These are phyloP conservation scores for Peniophora sp. DNA, from an alignment of 1,284 basidiomycete genomes.

Conservation along the genomic window DNA sequence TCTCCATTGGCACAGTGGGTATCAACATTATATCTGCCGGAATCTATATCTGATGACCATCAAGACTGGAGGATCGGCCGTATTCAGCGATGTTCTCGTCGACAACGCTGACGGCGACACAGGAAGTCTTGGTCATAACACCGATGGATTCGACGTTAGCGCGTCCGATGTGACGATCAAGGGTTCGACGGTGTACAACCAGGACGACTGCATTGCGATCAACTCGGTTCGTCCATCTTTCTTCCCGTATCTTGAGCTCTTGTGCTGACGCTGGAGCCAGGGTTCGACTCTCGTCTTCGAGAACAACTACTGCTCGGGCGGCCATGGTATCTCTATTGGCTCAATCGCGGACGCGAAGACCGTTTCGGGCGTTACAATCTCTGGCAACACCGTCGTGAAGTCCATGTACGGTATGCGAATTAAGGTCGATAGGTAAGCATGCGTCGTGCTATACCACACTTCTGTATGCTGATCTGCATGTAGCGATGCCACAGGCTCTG, in stretches of 20 bases:
- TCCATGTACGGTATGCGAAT: slow-evolving; percentile 34
- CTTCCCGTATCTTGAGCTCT: too few relatives aligned
- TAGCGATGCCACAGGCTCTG: slow-evolving; percentile 8
- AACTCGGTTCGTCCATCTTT: slow-evolving; percentile 20
- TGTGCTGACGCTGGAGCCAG: not conserved
- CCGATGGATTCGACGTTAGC: slow-evolving; percentile 46
- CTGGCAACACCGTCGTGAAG: slow-evolving; percentile 32
- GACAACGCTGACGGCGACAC: slow-evolving; percentile 36
- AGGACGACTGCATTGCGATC: slow-evolving; percentile 62
- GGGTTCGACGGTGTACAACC: slow-evolving; percentile 23
- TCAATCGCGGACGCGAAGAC: slow-evolving; percentile 38
- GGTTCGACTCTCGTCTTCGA: slow-evolving; percentile 49
- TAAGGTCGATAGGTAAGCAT: slow-evolving; percentile 28
- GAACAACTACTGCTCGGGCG: slow-evolving; percentile 43
- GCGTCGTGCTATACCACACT: slow-evolving; percentile 4
- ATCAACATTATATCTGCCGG: too few relatives aligned
- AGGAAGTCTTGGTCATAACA: slow-evolving; percentile 28
- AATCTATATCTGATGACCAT: too few relatives aligned
- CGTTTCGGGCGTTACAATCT: slow-evolving; percentile 38
- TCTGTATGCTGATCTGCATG: too few relatives aligned
- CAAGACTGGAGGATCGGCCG: too few relatives aligned
- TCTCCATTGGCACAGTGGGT: too few relatives aligned
- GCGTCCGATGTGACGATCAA: slow-evolving; percentile 37
- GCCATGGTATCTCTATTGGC: slow-evolving; percentile 56
- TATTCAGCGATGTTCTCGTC: slow-evolving; percentile 21